Conservation (phyloP, 305 asterid genomes). For the Rubia peregrina region DNA sequence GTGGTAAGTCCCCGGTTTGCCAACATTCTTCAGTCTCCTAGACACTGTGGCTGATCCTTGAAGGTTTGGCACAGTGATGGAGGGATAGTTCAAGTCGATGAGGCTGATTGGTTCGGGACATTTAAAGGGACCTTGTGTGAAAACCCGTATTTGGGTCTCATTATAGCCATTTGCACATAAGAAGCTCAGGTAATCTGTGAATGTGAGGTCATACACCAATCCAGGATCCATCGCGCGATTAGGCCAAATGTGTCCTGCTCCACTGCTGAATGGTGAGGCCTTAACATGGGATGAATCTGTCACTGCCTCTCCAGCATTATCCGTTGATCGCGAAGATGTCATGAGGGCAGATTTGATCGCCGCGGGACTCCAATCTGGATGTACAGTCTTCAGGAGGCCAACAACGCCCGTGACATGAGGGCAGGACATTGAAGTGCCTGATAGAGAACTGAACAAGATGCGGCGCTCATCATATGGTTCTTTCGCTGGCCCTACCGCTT, state of each 20-base stretch:
- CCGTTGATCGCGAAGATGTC: conserved; percentile 62
- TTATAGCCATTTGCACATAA: conserved; percentile 63
- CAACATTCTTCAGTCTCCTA: conserved; percentile 73
- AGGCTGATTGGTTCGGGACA: conserved; percentile 42
- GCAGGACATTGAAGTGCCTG: conserved; percentile 96
- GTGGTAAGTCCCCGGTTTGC: conserved; percentile 55
- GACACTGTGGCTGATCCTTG: conserved; percentile 41
- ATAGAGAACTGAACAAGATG: conserved; percentile 43
- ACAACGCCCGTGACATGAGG: conserved; percentile 80
- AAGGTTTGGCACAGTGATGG: conserved; percentile 72
- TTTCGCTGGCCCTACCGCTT: conserved; percentile 60
- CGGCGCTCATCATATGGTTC: conserved; percentile 52
- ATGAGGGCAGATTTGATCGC: conserved; percentile 83
- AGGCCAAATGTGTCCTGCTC: conserved; percentile 87
- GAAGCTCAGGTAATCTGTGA: conserved; percentile 50
- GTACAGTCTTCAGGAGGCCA: conserved; percentile 70
- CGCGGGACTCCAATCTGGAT: conserved; percentile 91
- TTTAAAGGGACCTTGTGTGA: conserved; percentile 29
- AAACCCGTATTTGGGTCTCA: conserved; percentile 32
- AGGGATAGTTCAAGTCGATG: conserved; percentile 67
- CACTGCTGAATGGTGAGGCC: conserved; percentile 78
- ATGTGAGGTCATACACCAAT: conserved; percentile 54
- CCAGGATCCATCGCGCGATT: conserved; percentile 95
- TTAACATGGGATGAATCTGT: conserved; percentile 33
- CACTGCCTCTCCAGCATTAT: conserved; percentile 48